These are phyloP conservation scores for Sugiyamaella pinicola DNA, from an alignment of 1,139 yeast species.

Conservation along the genomic window DNA sequence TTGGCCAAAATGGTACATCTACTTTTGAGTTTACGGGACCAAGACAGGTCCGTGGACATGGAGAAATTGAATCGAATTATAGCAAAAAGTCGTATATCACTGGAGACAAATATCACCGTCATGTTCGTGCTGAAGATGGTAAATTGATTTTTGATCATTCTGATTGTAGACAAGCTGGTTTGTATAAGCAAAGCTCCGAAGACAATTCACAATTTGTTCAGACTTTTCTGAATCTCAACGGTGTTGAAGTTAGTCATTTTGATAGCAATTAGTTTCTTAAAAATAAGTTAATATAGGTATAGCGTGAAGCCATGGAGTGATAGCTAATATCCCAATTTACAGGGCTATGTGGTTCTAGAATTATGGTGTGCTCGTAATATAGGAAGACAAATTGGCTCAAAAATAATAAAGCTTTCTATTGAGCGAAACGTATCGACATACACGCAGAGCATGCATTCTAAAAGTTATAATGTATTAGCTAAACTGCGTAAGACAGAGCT, in stretches of 20 bases:
- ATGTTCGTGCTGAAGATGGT: conserved; percentile 26
- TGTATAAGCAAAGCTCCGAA: not conserved
- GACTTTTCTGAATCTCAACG: not conserved
- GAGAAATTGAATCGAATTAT: conserved; percentile 20
- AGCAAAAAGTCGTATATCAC: conserved; percentile 3
- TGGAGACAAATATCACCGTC: conserved; percentile 18
- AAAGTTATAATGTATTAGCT: no score
- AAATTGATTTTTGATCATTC: conserved; percentile 19
- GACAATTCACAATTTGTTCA: not conserved
- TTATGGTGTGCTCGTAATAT: no score
- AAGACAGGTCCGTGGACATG: conserved; percentile 22
- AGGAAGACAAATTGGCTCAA: no score
- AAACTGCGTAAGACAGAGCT: no score
- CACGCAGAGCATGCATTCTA: no score
- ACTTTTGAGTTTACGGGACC: conserved; percentile 23
- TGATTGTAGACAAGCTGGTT: not conserved
- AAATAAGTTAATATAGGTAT: no score
- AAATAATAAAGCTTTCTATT: no score
- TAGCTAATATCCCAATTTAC: no score
- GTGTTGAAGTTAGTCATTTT: not conserved
- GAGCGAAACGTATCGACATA: no score
- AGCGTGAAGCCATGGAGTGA: no score
- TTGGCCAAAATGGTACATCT: conserved; percentile 27
- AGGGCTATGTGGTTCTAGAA: no score
- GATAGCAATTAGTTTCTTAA: not conserved